phyloP scores from a whole-genome alignment of 192 early-diverging fungal genomes.

The Mortierella hygrophila region DNA sequence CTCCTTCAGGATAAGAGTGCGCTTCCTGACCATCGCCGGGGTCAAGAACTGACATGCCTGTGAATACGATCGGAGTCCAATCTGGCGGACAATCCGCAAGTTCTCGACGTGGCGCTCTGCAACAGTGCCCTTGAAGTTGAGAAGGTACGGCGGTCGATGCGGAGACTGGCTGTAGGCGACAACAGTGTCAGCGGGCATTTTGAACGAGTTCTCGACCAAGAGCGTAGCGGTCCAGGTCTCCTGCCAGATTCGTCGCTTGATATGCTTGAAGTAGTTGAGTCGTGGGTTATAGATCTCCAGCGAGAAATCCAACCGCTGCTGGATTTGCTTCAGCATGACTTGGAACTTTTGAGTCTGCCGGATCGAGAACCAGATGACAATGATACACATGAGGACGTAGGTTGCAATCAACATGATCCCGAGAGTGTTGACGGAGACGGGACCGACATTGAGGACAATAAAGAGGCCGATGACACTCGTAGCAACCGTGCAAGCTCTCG shows the following conservation, averaged over 20 bases:
- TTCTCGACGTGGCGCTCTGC: conserved; percentile 79
- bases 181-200: conserved; percentile 64
- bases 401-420: conserved; percentile 61
- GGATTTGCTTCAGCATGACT: conserved; percentile 59
- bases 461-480: conserved; percentile 68
- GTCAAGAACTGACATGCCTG: conserved; percentile 56
- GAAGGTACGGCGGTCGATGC: conserved; percentile 73
- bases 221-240: conserved; percentile 77
- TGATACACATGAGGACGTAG: conserved; percentile 45
- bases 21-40: conserved; percentile 36
- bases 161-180: conserved; percentile 65
- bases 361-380: conserved; percentile 61
- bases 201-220: conserved; percentile 68
- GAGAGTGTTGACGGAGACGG: conserved; percentile 52
- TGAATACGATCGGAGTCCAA: conserved; percentile 66
- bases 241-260: conserved; percentile 74
- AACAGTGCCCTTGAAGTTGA: conserved; percentile 73
- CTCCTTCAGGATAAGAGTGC: conserved; percentile 55
- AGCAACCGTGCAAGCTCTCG: conserved; percentile 56
- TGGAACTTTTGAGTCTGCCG: conserved; percentile 56
- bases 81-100: conserved; percentile 66
- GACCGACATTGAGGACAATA: conserved; percentile 60
- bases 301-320: conserved; percentile 61
- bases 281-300: conserved; percentile 63
- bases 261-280: conserved; percentile 54